phyloP scores from a whole-genome alignment of 78 protist genomes.

The Dictyostelium capitatum region DNA sequence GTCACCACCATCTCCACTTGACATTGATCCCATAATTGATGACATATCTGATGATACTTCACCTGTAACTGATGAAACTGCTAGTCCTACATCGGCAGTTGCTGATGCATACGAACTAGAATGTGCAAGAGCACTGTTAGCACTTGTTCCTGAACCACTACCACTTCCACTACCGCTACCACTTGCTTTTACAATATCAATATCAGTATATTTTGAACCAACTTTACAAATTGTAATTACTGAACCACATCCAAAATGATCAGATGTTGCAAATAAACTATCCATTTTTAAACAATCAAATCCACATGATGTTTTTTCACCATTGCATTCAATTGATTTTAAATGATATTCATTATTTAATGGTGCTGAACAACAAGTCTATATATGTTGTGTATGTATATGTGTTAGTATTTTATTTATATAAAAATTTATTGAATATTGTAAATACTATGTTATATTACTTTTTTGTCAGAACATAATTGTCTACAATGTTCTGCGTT shows the following conservation, averaged over 20 bases:
- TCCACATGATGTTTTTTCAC: not conserved
- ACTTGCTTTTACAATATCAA: too few relatives aligned
- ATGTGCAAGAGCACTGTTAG: too few relatives aligned
- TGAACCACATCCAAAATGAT: not conserved
- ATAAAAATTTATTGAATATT: too few relatives aligned
- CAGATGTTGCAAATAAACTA: not conserved
- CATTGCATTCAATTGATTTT: not conserved
- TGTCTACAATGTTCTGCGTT: not conserved
- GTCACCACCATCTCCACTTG: not conserved
- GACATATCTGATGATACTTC: too few relatives aligned
- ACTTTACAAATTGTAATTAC: not conserved
- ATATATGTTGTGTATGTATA: too few relatives aligned
- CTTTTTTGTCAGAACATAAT: too few relatives aligned
- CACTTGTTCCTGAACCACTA: not conserved
- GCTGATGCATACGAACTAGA: too few relatives aligned
- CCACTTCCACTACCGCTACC: too few relatives aligned
- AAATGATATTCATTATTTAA: slow-evolving; percentile 1
- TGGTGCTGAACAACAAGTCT: not conserved
- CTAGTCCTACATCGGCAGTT: too few relatives aligned
- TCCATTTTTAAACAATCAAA: not conserved
- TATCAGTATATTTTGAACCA: not conserved
- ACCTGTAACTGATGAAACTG: too few relatives aligned
- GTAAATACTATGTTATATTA: too few relatives aligned
- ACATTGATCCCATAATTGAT: not conserved
- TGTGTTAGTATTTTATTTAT: too few relatives aligned